These are phyloP conservation scores for Lentinula aciculospora DNA, from an alignment of 768 basidiomycete species.

Conservation along the genomic window DNA sequence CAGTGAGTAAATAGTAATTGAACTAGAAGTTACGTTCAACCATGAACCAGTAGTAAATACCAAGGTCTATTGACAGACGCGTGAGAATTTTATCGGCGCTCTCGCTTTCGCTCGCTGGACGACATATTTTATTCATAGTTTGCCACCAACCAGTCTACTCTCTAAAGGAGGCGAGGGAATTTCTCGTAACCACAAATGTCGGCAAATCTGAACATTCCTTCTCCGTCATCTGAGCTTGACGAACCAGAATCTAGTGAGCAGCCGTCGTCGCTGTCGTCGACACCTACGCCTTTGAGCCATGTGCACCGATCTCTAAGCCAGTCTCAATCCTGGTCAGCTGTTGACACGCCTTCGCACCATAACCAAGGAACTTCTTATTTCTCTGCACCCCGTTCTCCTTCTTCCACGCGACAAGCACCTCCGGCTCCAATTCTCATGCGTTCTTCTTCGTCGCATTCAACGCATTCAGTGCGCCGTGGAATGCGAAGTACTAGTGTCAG, in stretches of 20 bases:
- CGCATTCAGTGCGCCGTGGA: conserved; percentile 37
- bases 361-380: conserved; percentile 68
- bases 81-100: too few species aligned
- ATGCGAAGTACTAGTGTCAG: conserved; percentile 59
- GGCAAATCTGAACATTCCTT: background rate
- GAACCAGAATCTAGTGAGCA: conserved; percentile 17
- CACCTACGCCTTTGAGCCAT: conserved; percentile 38
- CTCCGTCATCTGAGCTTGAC: conserved; percentile 26
- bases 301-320: conserved; percentile 38
- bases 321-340: conserved; percentile 34
- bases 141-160: too few species aligned
- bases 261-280: conserved; percentile 22
- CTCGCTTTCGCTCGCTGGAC: too few species aligned
- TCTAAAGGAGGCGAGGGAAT: background rate
- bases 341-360: conserved; percentile 59
- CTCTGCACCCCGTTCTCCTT: conserved; percentile 37
- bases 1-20: too few species aligned
- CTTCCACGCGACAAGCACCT: conserved; percentile 17
- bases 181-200: conserved; percentile 3
- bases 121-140: too few species aligned
- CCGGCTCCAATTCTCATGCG: conserved; percentile 37
- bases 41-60: too few species aligned
- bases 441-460: conserved; percentile 44
- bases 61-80: too few species aligned
- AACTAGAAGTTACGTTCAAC: too few species aligned